A percentile compares a stretch with the other conserved stretches of the same genome.
Conservation (phyloP, 164 flowering plant species). For the Vitis labrusca region DNA sequence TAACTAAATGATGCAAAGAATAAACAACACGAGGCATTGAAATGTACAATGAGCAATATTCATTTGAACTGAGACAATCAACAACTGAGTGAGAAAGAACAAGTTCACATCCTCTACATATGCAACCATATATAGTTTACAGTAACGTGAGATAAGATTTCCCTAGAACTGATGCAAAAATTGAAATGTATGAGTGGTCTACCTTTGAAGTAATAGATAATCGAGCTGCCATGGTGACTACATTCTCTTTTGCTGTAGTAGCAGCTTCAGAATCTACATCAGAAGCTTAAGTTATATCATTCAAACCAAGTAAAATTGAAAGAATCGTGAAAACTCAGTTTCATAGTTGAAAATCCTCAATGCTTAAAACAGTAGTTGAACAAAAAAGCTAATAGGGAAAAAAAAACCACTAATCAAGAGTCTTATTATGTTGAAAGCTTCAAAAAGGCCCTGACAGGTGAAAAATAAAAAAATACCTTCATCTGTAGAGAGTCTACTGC, state of each 20-base stretch:
- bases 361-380: neutral
- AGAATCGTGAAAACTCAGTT: neutral
- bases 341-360: neutral
- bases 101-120: too few relatives aligned
- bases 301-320: neutral
- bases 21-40: neutral
- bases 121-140: neutral
- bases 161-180: neutral
- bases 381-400: neutral
- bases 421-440: neutral
- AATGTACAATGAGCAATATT: neutral
- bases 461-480: slow-evolving; percentile 42
- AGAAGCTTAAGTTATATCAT: slow-evolving; percentile 8
- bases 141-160: neutral
- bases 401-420: neutral
- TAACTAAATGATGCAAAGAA: neutral
- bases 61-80: too few relatives aligned
- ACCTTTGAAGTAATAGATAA: slow-evolving; percentile 83
- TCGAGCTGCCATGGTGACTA: slow-evolving; percentile 70
- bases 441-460: neutral
- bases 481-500: slow-evolving; percentile 73
- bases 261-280: slow-evolving; percentile 52
- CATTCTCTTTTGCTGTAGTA: slow-evolving; percentile 50
- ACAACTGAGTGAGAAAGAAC: too few relatives aligned
- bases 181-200: neutral